These are phyloP conservation scores for Pseudoscleropodium purum DNA, from an alignment of 225 moss, liverwort and hornwort genomes.

Conservation along the genomic window DNA sequence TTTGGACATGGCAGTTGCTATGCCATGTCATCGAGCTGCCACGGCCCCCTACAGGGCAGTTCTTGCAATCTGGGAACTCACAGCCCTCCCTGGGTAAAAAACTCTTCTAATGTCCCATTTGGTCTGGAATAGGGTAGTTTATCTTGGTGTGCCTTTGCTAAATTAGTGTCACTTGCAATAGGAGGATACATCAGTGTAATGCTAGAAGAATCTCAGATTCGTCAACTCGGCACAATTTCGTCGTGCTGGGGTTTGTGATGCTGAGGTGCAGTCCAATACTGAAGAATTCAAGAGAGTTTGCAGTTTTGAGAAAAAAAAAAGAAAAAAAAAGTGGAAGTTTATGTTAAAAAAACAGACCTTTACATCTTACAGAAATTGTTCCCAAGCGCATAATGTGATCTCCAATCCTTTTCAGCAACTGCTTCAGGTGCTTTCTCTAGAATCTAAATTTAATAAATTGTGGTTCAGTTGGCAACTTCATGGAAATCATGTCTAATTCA, in stretches of 20 bases:
- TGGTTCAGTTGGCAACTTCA: background rate
- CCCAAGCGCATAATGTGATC: background rate
- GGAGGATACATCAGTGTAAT: too few species aligned
- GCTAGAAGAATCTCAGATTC: background rate
- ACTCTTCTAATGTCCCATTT: too few species aligned
- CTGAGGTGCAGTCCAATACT: background rate
- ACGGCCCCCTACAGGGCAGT: too few species aligned
- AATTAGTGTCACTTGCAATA: background rate
- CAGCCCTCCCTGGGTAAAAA: too few species aligned
- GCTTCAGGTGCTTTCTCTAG: background rate
- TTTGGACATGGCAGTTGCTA: too few species aligned
- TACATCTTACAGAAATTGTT: background rate
- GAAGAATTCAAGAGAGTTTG: background rate
- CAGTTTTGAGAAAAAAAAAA: background rate
- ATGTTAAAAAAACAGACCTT: background rate
- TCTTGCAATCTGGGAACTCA: too few species aligned
- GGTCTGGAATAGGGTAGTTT: too few species aligned
- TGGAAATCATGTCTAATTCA: background rate
- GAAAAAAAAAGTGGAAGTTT: background rate
- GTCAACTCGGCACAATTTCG: background rate
- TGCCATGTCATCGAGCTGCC: too few species aligned
- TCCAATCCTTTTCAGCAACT: background rate
- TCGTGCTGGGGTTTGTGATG: too few species aligned
- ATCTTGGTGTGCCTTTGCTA: too few species aligned
- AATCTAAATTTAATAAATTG: background rate